A percentile compares a stretch with the other conserved stretches of the same genome.
Conservation (phyloP, 805 yeast species). For the Wickerhamiella occidentalis region DNA sequence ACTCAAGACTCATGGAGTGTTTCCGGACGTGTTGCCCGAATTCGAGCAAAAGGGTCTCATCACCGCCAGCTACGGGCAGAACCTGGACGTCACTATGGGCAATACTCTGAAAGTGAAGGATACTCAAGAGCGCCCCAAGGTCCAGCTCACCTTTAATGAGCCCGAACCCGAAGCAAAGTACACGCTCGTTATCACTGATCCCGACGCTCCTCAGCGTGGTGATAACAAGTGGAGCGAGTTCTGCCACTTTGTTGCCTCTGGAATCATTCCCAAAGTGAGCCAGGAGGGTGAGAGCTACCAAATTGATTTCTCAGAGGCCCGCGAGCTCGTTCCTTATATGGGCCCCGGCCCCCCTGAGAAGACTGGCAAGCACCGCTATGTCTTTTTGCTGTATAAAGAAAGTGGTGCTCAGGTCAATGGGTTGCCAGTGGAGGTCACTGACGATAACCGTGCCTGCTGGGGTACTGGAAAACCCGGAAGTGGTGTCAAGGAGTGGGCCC, state of each 20-base stretch:
- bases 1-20: slow-evolving; percentile 31
- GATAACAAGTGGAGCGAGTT: slow-evolving; percentile 85
- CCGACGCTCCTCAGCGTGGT: slow-evolving; percentile 78
- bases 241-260: slow-evolving; percentile 54
- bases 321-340: slow-evolving; percentile 42
- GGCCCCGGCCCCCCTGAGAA: slow-evolving; percentile 89
- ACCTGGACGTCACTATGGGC: slow-evolving; percentile 63
- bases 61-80: slow-evolving; percentile 49
- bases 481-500: slow-evolving; percentile 68
- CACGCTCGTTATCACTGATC: slow-evolving; percentile 75
- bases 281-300: slow-evolving; percentile 22
- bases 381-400: slow-evolving; percentile 62
- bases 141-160: slow-evolving; percentile 51
- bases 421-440: slow-evolving; percentile 10
- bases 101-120: slow-evolving; percentile 52
- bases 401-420: slow-evolving; percentile 29
- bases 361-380: slow-evolving; percentile 81
- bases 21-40: slow-evolving; percentile 33
- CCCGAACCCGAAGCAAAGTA: slow-evolving; percentile 40
- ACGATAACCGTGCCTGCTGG: slow-evolving; percentile 58
- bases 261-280: slow-evolving; percentile 25
- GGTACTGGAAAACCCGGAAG: slow-evolving; percentile 73
- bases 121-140: slow-evolving; percentile 54
- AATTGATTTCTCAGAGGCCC: slow-evolving; percentile 30
- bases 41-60: slow-evolving; percentile 32